These are phyloP conservation scores for Hirschioporus abietinus DNA, from an alignment of 768 basidiomycete species.

Conservation along the genomic window DNA sequence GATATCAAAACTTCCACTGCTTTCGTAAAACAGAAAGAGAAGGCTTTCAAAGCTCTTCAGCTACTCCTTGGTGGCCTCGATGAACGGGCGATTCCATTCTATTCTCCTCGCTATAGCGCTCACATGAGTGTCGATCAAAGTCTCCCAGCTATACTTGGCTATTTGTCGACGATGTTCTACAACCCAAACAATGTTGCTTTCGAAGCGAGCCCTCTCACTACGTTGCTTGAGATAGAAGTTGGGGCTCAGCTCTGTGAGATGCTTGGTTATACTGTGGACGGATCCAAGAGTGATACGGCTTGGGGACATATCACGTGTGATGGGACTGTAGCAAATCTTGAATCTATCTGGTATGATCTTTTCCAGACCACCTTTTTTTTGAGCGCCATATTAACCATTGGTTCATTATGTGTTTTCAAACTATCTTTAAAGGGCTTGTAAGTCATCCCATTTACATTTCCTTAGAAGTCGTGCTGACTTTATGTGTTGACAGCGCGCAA, in stretches of 20 bases:
- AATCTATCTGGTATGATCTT: slow-evolving; percentile 36
- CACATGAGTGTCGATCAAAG: slow-evolving; percentile 31
- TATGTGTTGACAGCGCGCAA: slow-evolving; percentile 32
- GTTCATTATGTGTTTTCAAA: slow-evolving; percentile 8
- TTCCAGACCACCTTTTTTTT: not conserved
- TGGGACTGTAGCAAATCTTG: slow-evolving; percentile 41
- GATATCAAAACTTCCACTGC: slow-evolving; percentile 15
- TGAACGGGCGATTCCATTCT: slow-evolving; percentile 33
- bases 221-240: slow-evolving; percentile 32
- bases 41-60: slow-evolving; percentile 16
- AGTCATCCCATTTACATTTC: not conserved
- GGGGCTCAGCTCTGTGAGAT: slow-evolving; percentile 36
- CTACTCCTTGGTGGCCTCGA: slow-evolving; percentile 19
- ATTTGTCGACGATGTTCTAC: slow-evolving; percentile 23
- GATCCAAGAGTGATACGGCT: slow-evolving; percentile 13
- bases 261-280: slow-evolving; percentile 30
- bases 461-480: slow-evolving; percentile 5
- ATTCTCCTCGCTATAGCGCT: slow-evolving; percentile 33
- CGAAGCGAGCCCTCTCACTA: slow-evolving; percentile 36
- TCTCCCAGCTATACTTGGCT: slow-evolving; percentile 22
- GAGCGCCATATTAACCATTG: not conserved
- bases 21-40: slow-evolving; percentile 16
- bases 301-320: slow-evolving; percentile 43
- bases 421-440: not conserved
- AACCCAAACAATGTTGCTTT: slow-evolving; percentile 43